Base-by-base conservation (phyloP, 1,284 basidiomycete species). In the Malassezia dermatis region DNA sequence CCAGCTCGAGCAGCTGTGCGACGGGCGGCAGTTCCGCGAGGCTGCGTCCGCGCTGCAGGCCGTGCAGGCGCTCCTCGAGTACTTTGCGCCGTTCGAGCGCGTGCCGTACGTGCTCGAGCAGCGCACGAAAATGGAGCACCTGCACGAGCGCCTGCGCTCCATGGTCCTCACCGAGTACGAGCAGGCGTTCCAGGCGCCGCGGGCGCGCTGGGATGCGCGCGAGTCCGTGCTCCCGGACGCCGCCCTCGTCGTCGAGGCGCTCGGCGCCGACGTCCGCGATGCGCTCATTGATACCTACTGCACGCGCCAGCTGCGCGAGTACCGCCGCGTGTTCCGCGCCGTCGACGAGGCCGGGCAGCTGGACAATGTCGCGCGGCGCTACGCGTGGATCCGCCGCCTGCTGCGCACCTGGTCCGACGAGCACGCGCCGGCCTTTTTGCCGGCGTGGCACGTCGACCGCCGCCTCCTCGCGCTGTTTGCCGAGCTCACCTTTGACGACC, bases 351-450 rank as follows among this genome's bases (percentile, higher is more conserved):
- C 94, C 0, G 94, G 93, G 1, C 89, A 95, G 73, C 80, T 99
- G 41, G 94, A 99, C 76, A 99, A 99, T 62, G 81, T 96, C 5
- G 83, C 88, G 0, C 80, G 93, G 15, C 82, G 94, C 34, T 98
- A 90, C 65, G 88, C 91, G 2, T 99, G 91, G 89, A 96, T 96
- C 77, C 80, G 86, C 21, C 81, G 91, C n/a, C 76, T 93, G n/a
- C 77, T 99, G 31, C 83, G 86, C 62, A 83, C 82, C 7, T 88
- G 94, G 73, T 89, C 95, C 63, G 82, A 86, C 17, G 90, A 96
- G 66, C 85, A 86, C 44, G 61, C 62, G 2, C 40, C 60, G 13
- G 67, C 66, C 2, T 73, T 73, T 48, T 46, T 64, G 10, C 50
- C 59, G 10, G 53, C 52, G n/a, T 71, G 68, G 66, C 60, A 62